phyloP scores from a whole-genome alignment of 2,329 filamentous ascomycete genomes.

The Penicillium sp. region DNA sequence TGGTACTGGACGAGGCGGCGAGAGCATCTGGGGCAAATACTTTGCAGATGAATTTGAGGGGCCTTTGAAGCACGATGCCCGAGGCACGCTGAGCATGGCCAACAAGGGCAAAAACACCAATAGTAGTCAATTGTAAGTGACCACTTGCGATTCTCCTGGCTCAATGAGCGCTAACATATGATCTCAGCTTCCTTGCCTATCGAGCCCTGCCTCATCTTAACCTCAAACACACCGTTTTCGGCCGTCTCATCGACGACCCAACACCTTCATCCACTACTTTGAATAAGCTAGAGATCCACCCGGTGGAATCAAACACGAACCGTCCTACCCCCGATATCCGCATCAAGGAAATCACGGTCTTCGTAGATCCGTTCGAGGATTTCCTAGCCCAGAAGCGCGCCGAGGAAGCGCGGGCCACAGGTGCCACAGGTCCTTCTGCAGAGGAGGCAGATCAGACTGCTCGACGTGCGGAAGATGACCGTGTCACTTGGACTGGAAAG shows the following conservation, averaged over 20 bases:
- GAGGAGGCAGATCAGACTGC: constrained; percentile 28
- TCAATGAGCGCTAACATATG: constrained; percentile 2
- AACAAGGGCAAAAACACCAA: constrained; percentile 99
- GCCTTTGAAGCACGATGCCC: constrained; percentile 74
- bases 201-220: constrained; percentile 81
- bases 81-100: constrained; percentile 88
- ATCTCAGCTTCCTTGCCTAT: constrained; percentile 78
- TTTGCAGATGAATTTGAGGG: constrained; percentile 94
- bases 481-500: constrained; percentile 95
- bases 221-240: constrained; percentile 96
- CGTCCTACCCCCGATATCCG: constrained; percentile 74
- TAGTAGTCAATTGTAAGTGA: constrained; percentile 72
- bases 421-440: constrained; percentile 14
- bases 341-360: constrained; percentile 80
- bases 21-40: constrained; percentile 89
- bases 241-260: constrained; percentile 70
- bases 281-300: constrained; percentile 71
- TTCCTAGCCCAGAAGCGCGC: constrained; percentile 74
- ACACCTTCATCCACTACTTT: constrained; percentile 53
- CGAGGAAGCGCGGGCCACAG: constrained; percentile 56
- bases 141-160: background rate
- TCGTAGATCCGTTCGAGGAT: constrained; percentile 93
- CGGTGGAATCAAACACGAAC: constrained; percentile 70
- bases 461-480: constrained; percentile 70
- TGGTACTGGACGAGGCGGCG: constrained; percentile 85